Evolutionary conservation across 768 basidiomycete species (phyloP), one percentile per base, ranked within the genome.

Genomic region (Candolleomyces eurysporus): DNA sequence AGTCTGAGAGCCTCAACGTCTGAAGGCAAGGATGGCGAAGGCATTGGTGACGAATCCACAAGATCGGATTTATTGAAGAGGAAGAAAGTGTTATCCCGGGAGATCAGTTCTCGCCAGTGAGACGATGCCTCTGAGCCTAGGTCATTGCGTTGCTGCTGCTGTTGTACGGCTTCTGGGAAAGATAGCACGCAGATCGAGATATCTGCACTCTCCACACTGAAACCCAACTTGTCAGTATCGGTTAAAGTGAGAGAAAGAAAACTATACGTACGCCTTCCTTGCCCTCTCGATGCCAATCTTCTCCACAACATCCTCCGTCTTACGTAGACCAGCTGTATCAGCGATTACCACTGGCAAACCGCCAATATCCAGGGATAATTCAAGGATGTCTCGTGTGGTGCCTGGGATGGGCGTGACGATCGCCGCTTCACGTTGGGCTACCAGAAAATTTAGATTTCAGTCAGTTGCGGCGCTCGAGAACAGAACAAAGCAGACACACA

Each of bases 331-430:
- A 2, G 94, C 95, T 0, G 95, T 96, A 69, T 97, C 95, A 0
- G 88, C 83, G 13, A 94, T 79, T 22, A 90, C 79, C 5, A 96
- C 82, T 0, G 93, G 94, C 36, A 94, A 75, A 0, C 94, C 94
- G 9, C 86, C 91, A 19, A 96, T 88, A 70, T 97, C 92, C 1
- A 97, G 81, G 0, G 92, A 88, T 17, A 95, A 77, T 65, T 92
- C 90, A 2, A 97, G 79, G 9, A 96, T 83, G 67, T 96, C 95
- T 26, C 95, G 82, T 5, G 94, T 97, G 2, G 94, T 97, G 0
- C 94, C 94, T 0, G 94, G 90, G 19, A 93, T 79, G 4, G 89
- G 81, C 0, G 94, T 94, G 14, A 95, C 92, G 58, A 97, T 96
- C 0, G 95, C 92, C 0, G 92, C 94, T 62, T 93, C 91, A 14